Evolutionary conservation across 1,284 basidiomycete genomes (phyloP).

Genomic region (Trichosporon faecale): DNA sequence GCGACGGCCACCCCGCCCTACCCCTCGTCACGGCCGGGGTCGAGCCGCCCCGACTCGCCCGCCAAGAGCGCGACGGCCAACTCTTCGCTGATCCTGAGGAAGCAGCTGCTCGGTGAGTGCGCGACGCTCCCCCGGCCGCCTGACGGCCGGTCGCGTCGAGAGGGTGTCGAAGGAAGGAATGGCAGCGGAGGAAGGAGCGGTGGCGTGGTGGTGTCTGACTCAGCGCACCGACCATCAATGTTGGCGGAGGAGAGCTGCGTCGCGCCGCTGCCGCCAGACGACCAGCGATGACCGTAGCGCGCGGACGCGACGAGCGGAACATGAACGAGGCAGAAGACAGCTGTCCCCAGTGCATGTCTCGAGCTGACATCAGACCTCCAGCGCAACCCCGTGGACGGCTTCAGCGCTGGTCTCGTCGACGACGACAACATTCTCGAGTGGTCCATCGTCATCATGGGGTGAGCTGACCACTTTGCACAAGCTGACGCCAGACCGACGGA

Average conservation of each 20-base stretch:
- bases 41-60: conserved; percentile 40
- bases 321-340: not conserved
- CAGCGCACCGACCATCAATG: not conserved
- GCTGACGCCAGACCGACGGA: conserved; percentile 66
- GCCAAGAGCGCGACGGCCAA: conserved; percentile 34
- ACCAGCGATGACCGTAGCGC: not conserved
- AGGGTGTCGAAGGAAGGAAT: not conserved
- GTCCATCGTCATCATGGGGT: conserved; percentile 89
- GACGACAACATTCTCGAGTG: conserved; percentile 90
- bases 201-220: not conserved
- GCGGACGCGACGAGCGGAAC: not conserved
- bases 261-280: not conserved
- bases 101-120: conserved; percentile 63
- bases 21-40: conserved; percentile 38
- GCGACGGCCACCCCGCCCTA: conserved; percentile 31
- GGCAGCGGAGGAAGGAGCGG: not conserved
- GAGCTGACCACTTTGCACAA: conserved; percentile 4
- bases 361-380: conserved; percentile 62
- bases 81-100: conserved; percentile 63
- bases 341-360: not conserved
- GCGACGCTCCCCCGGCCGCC: not conserved
- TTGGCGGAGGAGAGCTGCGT: not conserved
- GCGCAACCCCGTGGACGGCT: conserved; percentile 85
- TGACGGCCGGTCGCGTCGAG: not conserved
- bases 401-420: conserved; percentile 90